Base-by-base conservation (phyloP, 2,329 filamentous ascomycete species). In the Ilyonectria robusta region DNA sequence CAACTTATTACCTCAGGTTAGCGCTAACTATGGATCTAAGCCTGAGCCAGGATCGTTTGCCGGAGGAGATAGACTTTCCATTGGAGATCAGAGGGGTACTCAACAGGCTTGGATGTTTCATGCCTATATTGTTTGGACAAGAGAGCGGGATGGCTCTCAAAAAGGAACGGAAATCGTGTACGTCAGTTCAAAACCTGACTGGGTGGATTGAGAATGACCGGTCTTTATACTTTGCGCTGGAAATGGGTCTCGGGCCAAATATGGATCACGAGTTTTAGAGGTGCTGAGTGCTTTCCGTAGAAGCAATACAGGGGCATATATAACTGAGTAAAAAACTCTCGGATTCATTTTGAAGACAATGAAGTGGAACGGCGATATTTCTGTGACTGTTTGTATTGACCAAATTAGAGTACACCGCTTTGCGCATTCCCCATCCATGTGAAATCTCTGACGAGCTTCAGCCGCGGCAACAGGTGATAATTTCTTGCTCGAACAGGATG, bases 1-100 rank as follows among this genome's bases (percentile, higher is more conserved):
- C 71, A 2, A 61, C 71, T 0, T 63, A 69, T 26, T 73, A 73
- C 9, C 31, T 73, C 0, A 19, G 62, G 17, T 19, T 73, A 3
- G 67, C 71, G 6, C 40, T 73, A n/a, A 73, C 71, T 0, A 65
- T 73, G 2, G 71, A 73, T 0, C 53, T 73, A 4, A 72, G 71
- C 1, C 26, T 73, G 0, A 70, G 71, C 0, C 67, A 73, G 47
- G 71, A 73, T 35, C 71, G 71, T 0, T 19, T 73, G 0, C 62
- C 70, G 1, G 61, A 62, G 44, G 71, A 73, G 3, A 67, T 44
- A 15, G 71, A 73, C 4, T 73, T 73, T 4, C 71, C 71, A 4
- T 50, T 42, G 19, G 42, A 46, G 0, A 5, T 73, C 0, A 50
- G 71, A 7, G 42, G 50, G 0, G 40, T 68, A 3, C 21, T 72